Percentiles rank a stretch among this genome's conserved stretches.
Evolutionary conservation across 2,329 filamentous ascomycete species (phyloP).

Genomic region (Trichoderma harzianum): DNA sequence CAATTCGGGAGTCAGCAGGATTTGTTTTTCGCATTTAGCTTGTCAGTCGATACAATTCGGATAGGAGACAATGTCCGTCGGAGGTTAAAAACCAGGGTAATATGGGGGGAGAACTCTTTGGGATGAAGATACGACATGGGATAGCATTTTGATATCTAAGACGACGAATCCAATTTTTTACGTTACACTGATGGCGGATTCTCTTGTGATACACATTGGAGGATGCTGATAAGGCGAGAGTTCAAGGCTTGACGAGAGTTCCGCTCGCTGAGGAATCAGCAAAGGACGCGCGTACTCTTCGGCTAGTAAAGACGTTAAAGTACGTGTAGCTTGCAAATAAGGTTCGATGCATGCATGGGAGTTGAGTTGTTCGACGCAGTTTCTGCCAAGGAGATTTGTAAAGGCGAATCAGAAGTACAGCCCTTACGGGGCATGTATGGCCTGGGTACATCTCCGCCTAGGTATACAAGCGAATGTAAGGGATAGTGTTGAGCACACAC

Average conservation of each 20-base stretch:
- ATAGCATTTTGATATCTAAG: constrained; percentile 15
- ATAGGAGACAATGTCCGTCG: neutral
- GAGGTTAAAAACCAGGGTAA: constrained; percentile 11
- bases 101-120: neutral
- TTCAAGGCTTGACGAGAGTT: neutral
- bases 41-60: constrained; percentile 14
- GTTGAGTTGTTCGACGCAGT: neutral
- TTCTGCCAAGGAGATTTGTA: neutral
- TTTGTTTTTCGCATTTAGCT: constrained; percentile 9
- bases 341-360: neutral
- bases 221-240: neutral
- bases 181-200: neutral
- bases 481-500: neutral
- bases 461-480: neutral
- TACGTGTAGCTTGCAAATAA: neutral
- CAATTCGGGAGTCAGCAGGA: neutral
- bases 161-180: neutral
- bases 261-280: neutral
- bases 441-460: neutral
- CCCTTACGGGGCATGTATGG: neutral
- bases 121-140: constrained; percentile 6
- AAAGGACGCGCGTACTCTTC: constrained; percentile 3
- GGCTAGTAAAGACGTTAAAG: neutral
- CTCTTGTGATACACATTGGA: neutral
- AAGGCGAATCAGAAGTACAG: neutral